A percentile compares a stretch with the other conserved stretches of the same genome.
These are phyloP conservation scores for Phialemonium atrogriseum DNA, from an alignment of 2,329 filamentous ascomycete species.

Conservation along the genomic window DNA sequence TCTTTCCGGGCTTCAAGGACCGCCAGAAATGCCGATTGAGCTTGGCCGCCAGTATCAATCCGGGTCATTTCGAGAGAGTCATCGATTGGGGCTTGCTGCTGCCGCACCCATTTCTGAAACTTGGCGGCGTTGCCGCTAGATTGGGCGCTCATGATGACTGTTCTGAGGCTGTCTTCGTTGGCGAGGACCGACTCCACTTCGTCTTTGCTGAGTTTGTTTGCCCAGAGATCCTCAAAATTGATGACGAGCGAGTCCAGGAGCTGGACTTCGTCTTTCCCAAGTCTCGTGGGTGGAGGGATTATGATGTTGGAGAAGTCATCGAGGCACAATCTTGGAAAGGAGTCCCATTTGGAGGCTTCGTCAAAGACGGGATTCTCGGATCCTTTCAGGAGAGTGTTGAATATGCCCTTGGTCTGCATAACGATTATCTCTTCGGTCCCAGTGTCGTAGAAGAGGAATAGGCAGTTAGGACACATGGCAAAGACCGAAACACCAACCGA, in stretches of 20 bases:
- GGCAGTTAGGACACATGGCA: constrained; percentile 12
- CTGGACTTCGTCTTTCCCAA: constrained; percentile 62
- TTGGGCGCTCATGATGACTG: too few species aligned
- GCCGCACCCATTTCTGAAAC: too few species aligned
- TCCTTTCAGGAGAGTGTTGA: constrained; percentile 6
- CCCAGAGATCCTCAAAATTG: neutral
- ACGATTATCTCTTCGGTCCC: constrained; percentile 6
- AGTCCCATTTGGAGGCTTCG: neutral
- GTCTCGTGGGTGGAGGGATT: constrained; percentile 42
- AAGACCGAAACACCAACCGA: constrained; percentile 14
- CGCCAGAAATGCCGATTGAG: too few species aligned
- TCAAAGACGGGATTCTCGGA: constrained; percentile 1
- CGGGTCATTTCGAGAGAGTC: too few species aligned
- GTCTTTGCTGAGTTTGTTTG: constrained; percentile 1
- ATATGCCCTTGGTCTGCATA: constrained; percentile 13
- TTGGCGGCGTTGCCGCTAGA: too few species aligned
- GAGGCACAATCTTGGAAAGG: neutral
- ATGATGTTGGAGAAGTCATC: neutral
- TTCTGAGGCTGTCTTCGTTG: too few species aligned
- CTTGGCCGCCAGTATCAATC: too few species aligned
- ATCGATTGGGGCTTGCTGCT: too few species aligned
- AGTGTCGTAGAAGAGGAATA: constrained; percentile 12
- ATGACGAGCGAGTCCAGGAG: neutral
- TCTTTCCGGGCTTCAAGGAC: too few species aligned
- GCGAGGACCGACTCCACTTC: too few species aligned